Conservation (phyloP, 495 filamentous ascomycete species). For the Tuber magnatum region DNA sequence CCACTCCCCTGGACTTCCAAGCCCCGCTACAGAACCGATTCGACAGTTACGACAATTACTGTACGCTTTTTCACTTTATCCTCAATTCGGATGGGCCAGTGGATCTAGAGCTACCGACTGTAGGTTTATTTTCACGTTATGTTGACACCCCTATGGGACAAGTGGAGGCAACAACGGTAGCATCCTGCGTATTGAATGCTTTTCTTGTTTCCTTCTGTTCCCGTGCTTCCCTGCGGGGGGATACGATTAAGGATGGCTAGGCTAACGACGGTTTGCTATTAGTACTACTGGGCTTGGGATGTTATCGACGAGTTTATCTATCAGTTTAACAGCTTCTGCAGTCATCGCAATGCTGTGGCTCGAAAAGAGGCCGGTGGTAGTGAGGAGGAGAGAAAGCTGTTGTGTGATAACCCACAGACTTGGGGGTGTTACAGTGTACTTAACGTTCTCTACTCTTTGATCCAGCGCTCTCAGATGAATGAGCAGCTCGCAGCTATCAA, state of each 20-base stretch:
- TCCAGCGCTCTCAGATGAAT: constrained; percentile 93
- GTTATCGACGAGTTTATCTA: constrained; percentile 99
- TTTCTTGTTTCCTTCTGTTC: neutral
- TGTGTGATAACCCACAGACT: constrained; percentile 93
- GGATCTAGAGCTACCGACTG: constrained; percentile 89
- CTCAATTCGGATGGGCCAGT: constrained; percentile 97
- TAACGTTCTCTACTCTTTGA: constrained; percentile 97
- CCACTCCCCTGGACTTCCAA: constrained; percentile 89
- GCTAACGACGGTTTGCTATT: constrained; percentile 38
- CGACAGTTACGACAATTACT: constrained; percentile 97
- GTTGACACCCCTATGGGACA: constrained; percentile 6
- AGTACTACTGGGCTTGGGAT: constrained; percentile 99
- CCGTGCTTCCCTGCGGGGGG: neutral
- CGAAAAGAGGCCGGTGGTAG: constrained; percentile 66
- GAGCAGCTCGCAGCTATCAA: constrained; percentile 94
- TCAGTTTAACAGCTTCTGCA: constrained; percentile 98
- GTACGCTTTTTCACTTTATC: constrained; percentile 97
- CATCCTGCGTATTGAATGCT: neutral
- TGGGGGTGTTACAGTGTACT: constrained; percentile 99
- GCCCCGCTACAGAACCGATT: constrained; percentile 93
- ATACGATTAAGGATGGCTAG: neutral
- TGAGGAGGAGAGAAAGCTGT: constrained; percentile 79
- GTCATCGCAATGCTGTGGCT: constrained; percentile 85
- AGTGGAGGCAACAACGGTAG: neutral
- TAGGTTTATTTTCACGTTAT: constrained; percentile 47